phyloP scores from a whole-genome alignment of 305 asterid genomes.

The Solanum chacoense region DNA sequence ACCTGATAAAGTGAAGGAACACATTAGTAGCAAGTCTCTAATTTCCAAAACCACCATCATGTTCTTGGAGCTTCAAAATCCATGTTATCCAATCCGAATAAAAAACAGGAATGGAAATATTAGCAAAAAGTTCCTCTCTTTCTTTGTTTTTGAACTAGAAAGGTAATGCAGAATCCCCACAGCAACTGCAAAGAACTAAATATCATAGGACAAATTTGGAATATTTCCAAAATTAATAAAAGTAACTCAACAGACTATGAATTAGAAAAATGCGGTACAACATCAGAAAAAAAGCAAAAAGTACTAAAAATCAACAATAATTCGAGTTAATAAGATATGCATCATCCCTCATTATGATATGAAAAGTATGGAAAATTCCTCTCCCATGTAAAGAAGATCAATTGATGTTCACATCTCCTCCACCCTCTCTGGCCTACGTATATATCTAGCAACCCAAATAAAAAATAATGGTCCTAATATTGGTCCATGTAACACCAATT shows the following conservation, averaged over 20 bases:
- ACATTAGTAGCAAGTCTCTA: neutral
- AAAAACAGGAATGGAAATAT: neutral
- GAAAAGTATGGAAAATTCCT: neutral
- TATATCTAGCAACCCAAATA: neutral
- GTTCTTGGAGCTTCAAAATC: neutral
- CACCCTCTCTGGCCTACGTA: neutral
- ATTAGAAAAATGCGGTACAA: neutral
- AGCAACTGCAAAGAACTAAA: neutral
- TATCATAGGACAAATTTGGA: neutral
- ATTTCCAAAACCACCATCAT: neutral
- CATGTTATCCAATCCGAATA: neutral
- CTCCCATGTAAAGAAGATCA: neutral
- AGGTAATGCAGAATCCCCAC: neutral
- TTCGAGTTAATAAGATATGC: neutral
- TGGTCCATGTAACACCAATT: neutral
- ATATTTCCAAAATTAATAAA: neutral
- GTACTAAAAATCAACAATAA: neutral
- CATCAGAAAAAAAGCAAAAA: neutral
- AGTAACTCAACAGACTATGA: neutral
- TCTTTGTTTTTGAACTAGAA: neutral
- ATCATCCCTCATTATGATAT: neutral
- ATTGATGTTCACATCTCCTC: neutral
- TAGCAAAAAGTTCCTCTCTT: neutral
- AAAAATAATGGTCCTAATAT: neutral
- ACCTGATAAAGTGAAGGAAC: constrained; percentile 27